Conservation (phyloP, 306 rosid species). For the Sphenostylis stenocarpa region DNA sequence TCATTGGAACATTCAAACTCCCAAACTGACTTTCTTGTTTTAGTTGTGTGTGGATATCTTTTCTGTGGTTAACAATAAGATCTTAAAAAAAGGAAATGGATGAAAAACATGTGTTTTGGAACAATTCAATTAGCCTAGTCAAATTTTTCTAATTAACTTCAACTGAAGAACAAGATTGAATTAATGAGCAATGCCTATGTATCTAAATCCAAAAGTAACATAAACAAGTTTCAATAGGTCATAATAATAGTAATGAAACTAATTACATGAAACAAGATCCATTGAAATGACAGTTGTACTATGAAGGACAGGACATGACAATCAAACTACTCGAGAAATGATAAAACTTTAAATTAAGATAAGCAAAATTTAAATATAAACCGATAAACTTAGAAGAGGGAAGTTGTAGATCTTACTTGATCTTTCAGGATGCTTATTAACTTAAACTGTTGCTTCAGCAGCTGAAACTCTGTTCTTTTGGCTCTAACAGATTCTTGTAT, state of each 20-base stretch:
- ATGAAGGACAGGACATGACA: not conserved
- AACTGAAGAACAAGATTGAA: not conserved
- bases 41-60: not conserved
- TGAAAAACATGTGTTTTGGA: not conserved
- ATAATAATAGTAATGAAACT: not conserved
- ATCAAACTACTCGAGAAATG: not conserved
- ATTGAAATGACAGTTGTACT: conserved; percentile 2
- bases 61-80: not conserved
- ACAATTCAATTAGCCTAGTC: not conserved
- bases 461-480: conserved; percentile 72
- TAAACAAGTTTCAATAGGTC: not conserved
- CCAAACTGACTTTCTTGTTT: not conserved
- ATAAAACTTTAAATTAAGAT: conserved; percentile 14
- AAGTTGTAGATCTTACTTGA: conserved; percentile 65
- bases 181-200: not conserved
- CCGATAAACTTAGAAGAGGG: not conserved
- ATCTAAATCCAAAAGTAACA: not conserved
- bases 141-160: conserved; percentile 7
- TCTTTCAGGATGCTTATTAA: conserved; percentile 71
- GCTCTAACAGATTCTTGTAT: conserved; percentile 88
- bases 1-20: not conserved
- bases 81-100: conserved; percentile 8
- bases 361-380: conserved; percentile 10
- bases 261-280: conserved; percentile 5
- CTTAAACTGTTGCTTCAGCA: conserved; percentile 65